Evolutionary conservation across 139 green algal species (phyloP).

Genomic region (Chlamydomonas sp.): DNA sequence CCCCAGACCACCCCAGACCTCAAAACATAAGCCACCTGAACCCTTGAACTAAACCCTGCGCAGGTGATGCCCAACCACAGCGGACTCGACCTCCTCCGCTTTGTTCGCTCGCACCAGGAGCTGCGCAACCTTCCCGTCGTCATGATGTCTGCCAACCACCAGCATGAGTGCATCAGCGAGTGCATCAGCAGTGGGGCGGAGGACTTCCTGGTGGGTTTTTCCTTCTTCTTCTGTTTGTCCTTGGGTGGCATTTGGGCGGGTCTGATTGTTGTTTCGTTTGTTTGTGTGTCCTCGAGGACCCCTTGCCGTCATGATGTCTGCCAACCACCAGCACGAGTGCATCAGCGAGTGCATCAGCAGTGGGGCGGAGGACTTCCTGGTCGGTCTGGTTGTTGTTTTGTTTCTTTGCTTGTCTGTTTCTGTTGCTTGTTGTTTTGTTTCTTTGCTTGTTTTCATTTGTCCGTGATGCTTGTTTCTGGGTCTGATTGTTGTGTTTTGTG

Average conservation of each 20-base stretch:
- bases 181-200: slow-evolving; percentile 76
- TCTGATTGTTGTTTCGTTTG: not conserved
- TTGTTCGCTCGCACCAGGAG: slow-evolving; percentile 53
- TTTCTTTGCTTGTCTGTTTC: not conserved
- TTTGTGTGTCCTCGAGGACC: too few relatives aligned
- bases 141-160: slow-evolving; percentile 60
- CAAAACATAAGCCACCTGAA: too few relatives aligned
- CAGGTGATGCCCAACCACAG: slow-evolving; percentile 85
- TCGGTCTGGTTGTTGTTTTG: too few relatives aligned
- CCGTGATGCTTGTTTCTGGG: not conserved
- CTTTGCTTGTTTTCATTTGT: too few relatives aligned
- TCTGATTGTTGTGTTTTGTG: not conserved
- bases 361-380: slow-evolving; percentile 86
- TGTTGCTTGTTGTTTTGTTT: too few relatives aligned
- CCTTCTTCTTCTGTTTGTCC: slow-evolving; percentile 2
- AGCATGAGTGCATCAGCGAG: slow-evolving; percentile 69
- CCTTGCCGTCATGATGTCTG: slow-evolving; percentile 64
- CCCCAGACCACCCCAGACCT: too few relatives aligned
- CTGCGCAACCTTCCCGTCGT: slow-evolving; percentile 74
- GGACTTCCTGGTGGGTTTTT: slow-evolving; percentile 83
- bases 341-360: slow-evolving; percentile 71
- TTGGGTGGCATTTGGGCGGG: not conserved
- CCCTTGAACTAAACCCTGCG: too few relatives aligned
- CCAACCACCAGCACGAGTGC: slow-evolving; percentile 68
- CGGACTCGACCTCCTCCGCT: slow-evolving; percentile 71